Evolutionary conservation across 345 rosid species (phyloP).

Genomic region (Erodium maritimum): DNA sequence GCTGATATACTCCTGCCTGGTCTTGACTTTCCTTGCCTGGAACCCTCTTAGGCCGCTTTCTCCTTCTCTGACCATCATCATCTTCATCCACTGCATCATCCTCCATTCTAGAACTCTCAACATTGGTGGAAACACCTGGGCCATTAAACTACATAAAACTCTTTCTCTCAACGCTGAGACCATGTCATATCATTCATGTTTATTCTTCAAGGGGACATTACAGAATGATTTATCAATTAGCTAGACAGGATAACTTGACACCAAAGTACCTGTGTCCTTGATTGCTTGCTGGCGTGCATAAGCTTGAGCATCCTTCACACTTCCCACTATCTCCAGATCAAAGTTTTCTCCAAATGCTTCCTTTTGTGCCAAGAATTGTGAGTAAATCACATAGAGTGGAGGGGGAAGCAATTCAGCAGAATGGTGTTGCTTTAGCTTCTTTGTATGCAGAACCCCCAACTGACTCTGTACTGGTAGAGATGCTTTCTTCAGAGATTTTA

Average conservation of each 20-base stretch:
- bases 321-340: conserved; percentile 65
- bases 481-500: conserved; percentile 86
- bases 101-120: conserved; percentile 51
- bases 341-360: conserved; percentile 78
- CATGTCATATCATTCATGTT: not conserved
- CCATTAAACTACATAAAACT: conserved; percentile 10
- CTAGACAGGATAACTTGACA: not conserved
- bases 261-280: conserved; percentile 44
- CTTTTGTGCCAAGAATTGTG: conserved; percentile 69
- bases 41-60: conserved; percentile 57
- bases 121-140: conserved; percentile 41
- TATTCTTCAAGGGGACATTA: not conserved
- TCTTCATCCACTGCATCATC: conserved; percentile 74
- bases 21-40: conserved; percentile 50
- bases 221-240: not conserved
- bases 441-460: conserved; percentile 50
- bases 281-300: conserved; percentile 66
- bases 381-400: conserved; percentile 71
- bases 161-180: not conserved
- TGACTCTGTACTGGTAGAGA: conserved; percentile 84
- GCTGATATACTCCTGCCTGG: conserved; percentile 42
- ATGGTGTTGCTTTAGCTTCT: conserved; percentile 70
- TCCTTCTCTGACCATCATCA: conserved; percentile 70
- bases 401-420: conserved; percentile 89
- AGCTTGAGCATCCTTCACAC: conserved; percentile 62